Base-by-base conservation (phyloP, 345 rosid genomes). In the Aurinia saxatilis region DNA sequence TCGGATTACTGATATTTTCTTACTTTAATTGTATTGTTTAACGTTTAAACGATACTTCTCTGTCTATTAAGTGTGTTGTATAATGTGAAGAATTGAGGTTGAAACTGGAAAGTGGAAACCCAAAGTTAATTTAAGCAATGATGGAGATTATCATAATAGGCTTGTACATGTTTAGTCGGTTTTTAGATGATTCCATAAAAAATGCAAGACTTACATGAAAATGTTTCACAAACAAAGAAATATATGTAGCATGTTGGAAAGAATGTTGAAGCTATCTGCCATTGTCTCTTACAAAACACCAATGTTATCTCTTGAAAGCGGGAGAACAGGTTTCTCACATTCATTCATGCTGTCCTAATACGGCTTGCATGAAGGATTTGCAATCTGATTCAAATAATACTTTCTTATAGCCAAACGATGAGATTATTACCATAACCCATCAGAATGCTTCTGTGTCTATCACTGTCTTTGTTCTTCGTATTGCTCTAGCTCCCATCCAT, bases 1-100 rank as follows among this genome's bases (percentile, higher is more conserved):
- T 40, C 30, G 18, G 13, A 52, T 21, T 7, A 17, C 34, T 36
- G 37, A 30, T 62, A 8, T 27, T 30, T 44, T 30, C 37, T 19
- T 47, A 39, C 56, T 61, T 59, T 45, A 23, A 68, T 69, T n/a
- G n/a, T n/a, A n/a, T n/a, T n/a, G n/a, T n/a, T 57, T 53, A 53
- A 60, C 60, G 41, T 44, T 51, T 12, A 51, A 35, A 18, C 7
- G 17, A 8, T 13, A 34, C 11, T 36, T 52, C 27, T 60, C 15
- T 49, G 3, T 69, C 10, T 45, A 23, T 45, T 17, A 42, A 60
- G 47, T 60, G 49, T 53, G 67, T 51, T 68, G 67, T 68, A 38
- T 68, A 45, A 68, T 52, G 42, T 29, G 8, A 68, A 23, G 60
- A 60, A 51, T 21, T 25, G 53, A 33, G 60, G 47, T 68, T 57